Evolutionary conservation across 139 green algal genomes (phyloP).

Genomic region (Closterium sp.): DNA sequence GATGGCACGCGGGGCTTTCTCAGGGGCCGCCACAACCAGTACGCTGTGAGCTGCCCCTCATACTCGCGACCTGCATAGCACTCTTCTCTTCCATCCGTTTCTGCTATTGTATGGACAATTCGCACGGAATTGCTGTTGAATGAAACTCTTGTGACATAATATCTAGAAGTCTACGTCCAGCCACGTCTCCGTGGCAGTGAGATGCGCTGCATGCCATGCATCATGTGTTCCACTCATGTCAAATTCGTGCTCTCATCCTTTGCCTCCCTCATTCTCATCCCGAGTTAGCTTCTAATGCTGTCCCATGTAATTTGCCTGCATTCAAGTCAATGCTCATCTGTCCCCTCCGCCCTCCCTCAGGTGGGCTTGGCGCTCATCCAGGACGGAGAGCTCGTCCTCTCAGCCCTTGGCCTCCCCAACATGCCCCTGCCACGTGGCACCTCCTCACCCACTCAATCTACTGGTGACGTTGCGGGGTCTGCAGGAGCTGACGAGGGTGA

Average conservation of each 20-base stretch:
- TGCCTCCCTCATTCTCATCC: too few relatives aligned
- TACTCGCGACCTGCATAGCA: background rate
- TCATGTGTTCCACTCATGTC: too few relatives aligned
- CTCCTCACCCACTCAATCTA: background rate
- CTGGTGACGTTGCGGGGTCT: background rate
- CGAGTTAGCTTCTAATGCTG: too few relatives aligned
- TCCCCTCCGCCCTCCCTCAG: background rate
- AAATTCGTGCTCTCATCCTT: too few relatives aligned
- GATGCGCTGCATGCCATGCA: too few relatives aligned
- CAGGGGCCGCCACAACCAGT: slow-evolving; percentile 25
- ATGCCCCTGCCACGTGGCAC: slow-evolving; percentile 6
- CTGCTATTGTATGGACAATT: background rate
- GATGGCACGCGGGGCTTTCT: slow-evolving; percentile 60
- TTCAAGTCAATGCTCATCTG: too few relatives aligned
- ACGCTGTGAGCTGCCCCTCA: slow-evolving; percentile 11
- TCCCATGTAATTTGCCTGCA: too few relatives aligned
- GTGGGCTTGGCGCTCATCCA: slow-evolving; percentile 28
- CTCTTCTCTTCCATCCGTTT: too few relatives aligned
- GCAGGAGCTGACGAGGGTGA: background rate
- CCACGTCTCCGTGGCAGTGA: too few relatives aligned
- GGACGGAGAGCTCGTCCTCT: slow-evolving; percentile 11
- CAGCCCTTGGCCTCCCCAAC: slow-evolving; percentile 26
- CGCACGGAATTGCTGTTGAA: too few relatives aligned
- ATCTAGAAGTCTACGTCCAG: too few relatives aligned
- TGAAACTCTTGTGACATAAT: too few relatives aligned